Percentiles rank a stretch among this genome's conserved stretches.
These are phyloP conservation scores for Ceratocystis smalleyi DNA, from an alignment of 2,329 filamentous ascomycete genomes.

Conservation along the genomic window DNA sequence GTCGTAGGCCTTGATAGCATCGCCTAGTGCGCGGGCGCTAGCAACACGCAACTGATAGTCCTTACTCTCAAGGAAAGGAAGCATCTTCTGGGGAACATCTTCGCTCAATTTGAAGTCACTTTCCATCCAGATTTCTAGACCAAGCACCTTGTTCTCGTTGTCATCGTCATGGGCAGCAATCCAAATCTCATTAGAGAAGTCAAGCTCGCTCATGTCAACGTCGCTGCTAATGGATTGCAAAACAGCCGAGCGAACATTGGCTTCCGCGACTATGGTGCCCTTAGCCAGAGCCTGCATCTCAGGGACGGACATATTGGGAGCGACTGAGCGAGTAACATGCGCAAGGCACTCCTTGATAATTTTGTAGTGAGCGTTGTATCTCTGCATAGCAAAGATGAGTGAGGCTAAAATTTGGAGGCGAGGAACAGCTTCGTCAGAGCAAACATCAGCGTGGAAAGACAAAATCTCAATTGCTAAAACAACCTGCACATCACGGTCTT, in stretches of 20 bases:
- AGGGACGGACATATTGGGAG: constrained; percentile 56
- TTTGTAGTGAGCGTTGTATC: constrained; percentile 86
- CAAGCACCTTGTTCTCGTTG: constrained; percentile 70
- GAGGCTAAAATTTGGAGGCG: constrained; percentile 55
- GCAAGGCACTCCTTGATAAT: constrained; percentile 81
- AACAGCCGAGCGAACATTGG: constrained; percentile 66
- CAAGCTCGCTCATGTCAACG: constrained; percentile 75
- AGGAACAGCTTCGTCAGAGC: constrained; percentile 58
- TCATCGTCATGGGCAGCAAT: constrained; percentile 82
- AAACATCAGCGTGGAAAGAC: constrained; percentile 72
- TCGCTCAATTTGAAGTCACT: constrained; percentile 59
- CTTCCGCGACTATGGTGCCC: constrained; percentile 64
- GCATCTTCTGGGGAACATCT: constrained; percentile 48
- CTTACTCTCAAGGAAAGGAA: constrained; percentile 64
- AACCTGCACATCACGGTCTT: constrained; percentile 79
- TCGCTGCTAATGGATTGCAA: constrained; percentile 83
- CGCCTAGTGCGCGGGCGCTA: constrained; percentile 65
- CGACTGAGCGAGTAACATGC: constrained; percentile 70
- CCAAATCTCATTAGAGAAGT: constrained; percentile 85
- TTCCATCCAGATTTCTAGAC: constrained; percentile 85
- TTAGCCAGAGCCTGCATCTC: constrained; percentile 66
- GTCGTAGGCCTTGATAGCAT: constrained; percentile 48
- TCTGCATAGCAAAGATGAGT: constrained; percentile 71
- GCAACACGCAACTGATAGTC: constrained; percentile 73
- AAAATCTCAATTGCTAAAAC: constrained; percentile 79